Evolutionary conservation across 2,329 filamentous ascomycete species (phyloP).

Genomic region (Exophiala phaeomuriformis): DNA sequence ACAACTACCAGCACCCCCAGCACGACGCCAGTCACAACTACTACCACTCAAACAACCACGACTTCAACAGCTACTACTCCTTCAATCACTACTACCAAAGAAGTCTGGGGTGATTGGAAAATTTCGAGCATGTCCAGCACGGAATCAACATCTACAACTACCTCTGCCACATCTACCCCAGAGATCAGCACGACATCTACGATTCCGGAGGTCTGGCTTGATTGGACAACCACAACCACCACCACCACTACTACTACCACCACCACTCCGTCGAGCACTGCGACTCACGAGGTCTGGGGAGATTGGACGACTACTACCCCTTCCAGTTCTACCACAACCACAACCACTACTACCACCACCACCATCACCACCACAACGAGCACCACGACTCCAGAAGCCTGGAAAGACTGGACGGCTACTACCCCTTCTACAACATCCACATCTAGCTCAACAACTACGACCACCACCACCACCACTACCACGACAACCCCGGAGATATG

Average conservation of each 20-base stretch:
- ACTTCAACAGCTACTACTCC: background rate
- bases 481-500: background rate
- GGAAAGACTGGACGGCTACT: background rate
- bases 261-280: background rate
- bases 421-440: background rate
- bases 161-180: background rate
- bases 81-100: background rate
- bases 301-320: slow-evolving; percentile 1
- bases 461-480: background rate
- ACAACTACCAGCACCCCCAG: no score
- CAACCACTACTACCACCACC: background rate
- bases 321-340: background rate
- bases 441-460: background rate
- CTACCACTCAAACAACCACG: background rate
- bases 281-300: background rate
- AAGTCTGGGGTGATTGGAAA: background rate
- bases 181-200: background rate
- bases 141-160: background rate
- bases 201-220: background rate
- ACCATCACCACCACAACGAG: background rate
- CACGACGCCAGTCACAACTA: background rate
- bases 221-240: background rate
- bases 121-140: no score
- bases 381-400: background rate
- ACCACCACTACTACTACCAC: background rate